Evolutionary conservation across 2,329 filamentous ascomycete species (phyloP).

Genomic region (Pseudopithomyces maydicus): DNA sequence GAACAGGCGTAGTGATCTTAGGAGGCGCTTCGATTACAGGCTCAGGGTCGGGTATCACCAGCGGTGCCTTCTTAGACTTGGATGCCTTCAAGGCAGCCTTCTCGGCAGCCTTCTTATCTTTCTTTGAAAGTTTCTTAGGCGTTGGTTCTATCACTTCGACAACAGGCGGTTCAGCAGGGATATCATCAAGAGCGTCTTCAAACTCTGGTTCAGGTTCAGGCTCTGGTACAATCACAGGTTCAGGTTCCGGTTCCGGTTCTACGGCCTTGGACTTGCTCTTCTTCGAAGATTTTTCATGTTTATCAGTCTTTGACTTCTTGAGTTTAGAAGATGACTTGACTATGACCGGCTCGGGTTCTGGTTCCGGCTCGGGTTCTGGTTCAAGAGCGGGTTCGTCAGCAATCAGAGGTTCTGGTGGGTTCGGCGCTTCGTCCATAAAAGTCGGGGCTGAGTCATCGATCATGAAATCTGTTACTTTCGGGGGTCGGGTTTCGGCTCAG

Average conservation of each 20-base stretch:
- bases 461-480: conserved; percentile 25
- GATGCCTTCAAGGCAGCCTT: conserved; percentile 19
- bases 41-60: conserved; percentile 36
- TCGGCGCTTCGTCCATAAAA: conserved; percentile 48
- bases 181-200: conserved; percentile 19
- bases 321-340: conserved; percentile 24
- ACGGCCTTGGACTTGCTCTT: conserved; percentile 45
- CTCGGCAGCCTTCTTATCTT: conserved; percentile 28
- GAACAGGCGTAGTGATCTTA: conserved; percentile 46
- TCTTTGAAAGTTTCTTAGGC: conserved; percentile 38
- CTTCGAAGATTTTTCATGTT: conserved; percentile 52
- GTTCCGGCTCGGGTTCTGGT: not conserved
- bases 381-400: conserved; percentile 24
- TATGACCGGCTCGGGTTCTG: conserved; percentile 5
- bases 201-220: conserved; percentile 35
- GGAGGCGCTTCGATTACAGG: conserved; percentile 30
- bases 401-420: conserved; percentile 49
- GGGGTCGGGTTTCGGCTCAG: conserved; percentile 53
- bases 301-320: conserved; percentile 38
- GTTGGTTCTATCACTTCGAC: conserved; percentile 37
- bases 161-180: conserved; percentile 25
- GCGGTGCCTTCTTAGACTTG: conserved; percentile 28
- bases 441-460: conserved; percentile 45
- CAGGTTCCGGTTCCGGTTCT: conserved; percentile 37
- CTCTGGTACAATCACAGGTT: conserved; percentile 18